Evolutionary conservation across 495 filamentous ascomycete species (phyloP).

Genomic region (Penicillium diatomitis): DNA sequence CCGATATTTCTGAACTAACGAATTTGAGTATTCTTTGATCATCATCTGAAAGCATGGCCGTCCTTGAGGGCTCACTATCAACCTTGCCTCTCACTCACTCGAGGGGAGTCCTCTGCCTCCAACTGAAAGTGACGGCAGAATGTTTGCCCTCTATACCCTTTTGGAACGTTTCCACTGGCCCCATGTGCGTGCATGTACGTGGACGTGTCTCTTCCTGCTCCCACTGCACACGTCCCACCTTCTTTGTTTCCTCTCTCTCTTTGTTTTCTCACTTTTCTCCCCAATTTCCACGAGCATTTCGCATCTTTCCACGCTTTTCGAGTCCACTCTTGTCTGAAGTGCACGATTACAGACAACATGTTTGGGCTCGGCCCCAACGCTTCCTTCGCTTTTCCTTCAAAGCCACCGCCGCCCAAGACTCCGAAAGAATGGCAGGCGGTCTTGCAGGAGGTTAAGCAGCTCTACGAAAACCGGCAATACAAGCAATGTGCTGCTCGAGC

Average conservation of each 20-base stretch:
- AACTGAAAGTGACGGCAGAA: too few species aligned
- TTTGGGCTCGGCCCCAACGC: conserved; percentile 7
- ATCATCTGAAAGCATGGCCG: too few species aligned
- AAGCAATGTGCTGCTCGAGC: conserved; percentile 36
- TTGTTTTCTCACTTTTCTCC: background rate
- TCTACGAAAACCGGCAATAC: conserved; percentile 34
- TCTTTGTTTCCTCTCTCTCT: background rate
- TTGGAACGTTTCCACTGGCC: background rate
- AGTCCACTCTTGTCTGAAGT: background rate
- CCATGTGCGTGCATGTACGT: background rate
- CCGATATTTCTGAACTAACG: too few species aligned
- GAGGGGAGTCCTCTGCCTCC: too few species aligned
- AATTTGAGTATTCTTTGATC: too few species aligned
- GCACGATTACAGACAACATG: conserved; percentile 2
- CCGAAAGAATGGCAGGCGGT: conserved; percentile 24
- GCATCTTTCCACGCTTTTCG: background rate
- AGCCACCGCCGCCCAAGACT: conserved; percentile 7
- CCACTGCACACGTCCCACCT: background rate
- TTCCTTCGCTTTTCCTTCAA: conserved; percentile 11
- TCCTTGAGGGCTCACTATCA: too few species aligned
- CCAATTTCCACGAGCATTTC: background rate
- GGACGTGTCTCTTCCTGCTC: background rate
- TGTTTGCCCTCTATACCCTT: too few species aligned
- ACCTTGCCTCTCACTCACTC: too few species aligned
- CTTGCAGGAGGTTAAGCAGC: conserved; percentile 25